These are phyloP conservation scores for Fusarium scirpi DNA, from an alignment of 2,329 filamentous ascomycete genomes.

Conservation along the genomic window DNA sequence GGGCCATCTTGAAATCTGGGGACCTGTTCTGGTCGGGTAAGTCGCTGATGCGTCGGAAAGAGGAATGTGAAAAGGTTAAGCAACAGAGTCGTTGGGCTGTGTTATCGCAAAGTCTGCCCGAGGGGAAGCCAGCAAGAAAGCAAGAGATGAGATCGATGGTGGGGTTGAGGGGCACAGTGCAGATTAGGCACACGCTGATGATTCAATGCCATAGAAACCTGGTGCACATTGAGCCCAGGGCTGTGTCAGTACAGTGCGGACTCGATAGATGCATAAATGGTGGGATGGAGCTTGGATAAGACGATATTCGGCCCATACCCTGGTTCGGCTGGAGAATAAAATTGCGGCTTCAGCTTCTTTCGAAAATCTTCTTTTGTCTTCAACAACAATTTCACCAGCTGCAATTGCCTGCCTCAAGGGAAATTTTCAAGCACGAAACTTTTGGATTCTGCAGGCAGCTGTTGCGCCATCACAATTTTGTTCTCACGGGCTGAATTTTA, in stretches of 20 bases:
- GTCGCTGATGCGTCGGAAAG: conserved; percentile 17
- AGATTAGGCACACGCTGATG: conserved; percentile 45
- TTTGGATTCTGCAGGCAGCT: not conserved
- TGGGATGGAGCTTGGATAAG: conserved; percentile 43
- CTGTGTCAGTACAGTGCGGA: conserved; percentile 41
- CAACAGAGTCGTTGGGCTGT: conserved; percentile 29
- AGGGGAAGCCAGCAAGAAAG: conserved; percentile 37
- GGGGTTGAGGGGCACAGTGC: conserved; percentile 55
- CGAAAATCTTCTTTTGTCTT: conserved; percentile 20
- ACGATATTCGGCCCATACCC: conserved; percentile 36
- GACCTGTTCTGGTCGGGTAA: conserved; percentile 26
- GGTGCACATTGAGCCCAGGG: not conserved
- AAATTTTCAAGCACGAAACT: conserved; percentile 16
- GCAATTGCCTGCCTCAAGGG: conserved; percentile 5
- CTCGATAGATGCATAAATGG: conserved; percentile 47
- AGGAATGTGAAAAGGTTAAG: conserved; percentile 1
- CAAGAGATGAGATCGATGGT: conserved; percentile 49
- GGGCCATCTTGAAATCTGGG: conserved; percentile 44
- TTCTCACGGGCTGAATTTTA: not conserved
- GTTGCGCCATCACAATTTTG: not conserved
- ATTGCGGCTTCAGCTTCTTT: conserved; percentile 13
- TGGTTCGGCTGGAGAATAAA: conserved; percentile 30
- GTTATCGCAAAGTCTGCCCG: conserved; percentile 53
- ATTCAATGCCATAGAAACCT: conserved; percentile 26
- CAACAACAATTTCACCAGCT: conserved; percentile 18